phyloP scores from a whole-genome alignment of 176 grass and related monocot genomes.

The Stipa capillata region DNA sequence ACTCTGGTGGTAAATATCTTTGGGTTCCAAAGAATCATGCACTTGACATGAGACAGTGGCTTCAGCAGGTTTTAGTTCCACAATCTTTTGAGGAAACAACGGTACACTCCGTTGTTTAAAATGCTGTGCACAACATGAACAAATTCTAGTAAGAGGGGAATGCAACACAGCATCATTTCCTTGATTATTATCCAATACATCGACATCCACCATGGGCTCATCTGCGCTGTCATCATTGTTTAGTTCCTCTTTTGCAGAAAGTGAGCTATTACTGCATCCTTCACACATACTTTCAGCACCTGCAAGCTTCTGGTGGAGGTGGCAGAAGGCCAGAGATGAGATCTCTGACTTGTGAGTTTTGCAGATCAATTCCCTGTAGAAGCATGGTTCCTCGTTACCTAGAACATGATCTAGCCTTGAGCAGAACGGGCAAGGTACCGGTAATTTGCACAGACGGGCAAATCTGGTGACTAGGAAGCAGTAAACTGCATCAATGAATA shows the following conservation, averaged over 20 bases:
- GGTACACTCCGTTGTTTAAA: not conserved
- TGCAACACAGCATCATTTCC: not conserved
- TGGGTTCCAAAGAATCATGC: slow-evolving; percentile 29
- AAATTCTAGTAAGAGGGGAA: slow-evolving; percentile 14
- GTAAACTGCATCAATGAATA: slow-evolving; percentile 65
- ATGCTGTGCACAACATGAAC: slow-evolving; percentile 48
- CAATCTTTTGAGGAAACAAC: slow-evolving; percentile 4
- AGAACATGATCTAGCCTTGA: slow-evolving; percentile 73
- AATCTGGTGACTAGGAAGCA: slow-evolving; percentile 65
- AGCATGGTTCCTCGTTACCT: slow-evolving; percentile 64
- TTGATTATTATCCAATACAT: not conserved
- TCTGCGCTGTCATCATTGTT: not conserved
- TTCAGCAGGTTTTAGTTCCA: slow-evolving; percentile 23
- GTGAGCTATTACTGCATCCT: slow-evolving; percentile 46
- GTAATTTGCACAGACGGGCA: slow-evolving; percentile 59
- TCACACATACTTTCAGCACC: slow-evolving; percentile 46
- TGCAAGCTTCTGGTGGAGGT: slow-evolving; percentile 61
- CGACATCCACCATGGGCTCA: slow-evolving; percentile 2
- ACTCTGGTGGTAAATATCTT: slow-evolving; percentile 36
- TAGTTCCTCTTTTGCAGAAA: slow-evolving; percentile 8
- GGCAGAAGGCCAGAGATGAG: slow-evolving; percentile 71
- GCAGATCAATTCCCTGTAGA: slow-evolving; percentile 81
- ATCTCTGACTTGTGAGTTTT: slow-evolving; percentile 72
- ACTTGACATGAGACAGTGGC: slow-evolving; percentile 17
- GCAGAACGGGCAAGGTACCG: slow-evolving; percentile 66